Base-by-base conservation (phyloP, 768 basidiomycete species). In the Pleurotus giganteus region DNA sequence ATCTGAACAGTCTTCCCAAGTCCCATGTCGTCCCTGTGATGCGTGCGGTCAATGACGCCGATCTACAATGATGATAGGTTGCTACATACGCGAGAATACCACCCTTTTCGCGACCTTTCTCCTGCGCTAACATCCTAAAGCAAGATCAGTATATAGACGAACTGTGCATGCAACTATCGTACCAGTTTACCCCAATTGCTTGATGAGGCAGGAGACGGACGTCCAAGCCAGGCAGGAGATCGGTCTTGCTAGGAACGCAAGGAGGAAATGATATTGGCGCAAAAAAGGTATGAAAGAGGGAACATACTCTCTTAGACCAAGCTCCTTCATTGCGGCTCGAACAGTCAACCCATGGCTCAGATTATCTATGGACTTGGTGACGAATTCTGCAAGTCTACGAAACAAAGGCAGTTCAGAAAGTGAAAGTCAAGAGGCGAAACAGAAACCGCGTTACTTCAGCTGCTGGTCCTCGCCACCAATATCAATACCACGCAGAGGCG, bases 1-100 rank as follows among this genome's bases (percentile, higher is more conserved):
- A 87, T 86, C 64, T 89, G 87, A 1, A 89, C 83, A 6, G 87
- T 89, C 70, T 89, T 88, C 2, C 83, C 83, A 26, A 86, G 74
- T 53, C 85, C 86, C 86, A 88, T 88, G 46, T 89, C 85, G 63
- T 88, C 85, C 7, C 83, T 84, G 57, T 31, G 2, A 12, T 23
- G 34, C 42, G 26, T 29, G 47, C 51, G 21, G 28, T 61, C 39
- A 58, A 11, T 45, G 27, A 60, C 31, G 41, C 26, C n/a, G 21
- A 27, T 31, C 17, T 41, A 31, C 27, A 19, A 39, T 8, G 27
- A 54, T 36, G 11, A 49, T 26, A 9, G 73, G 76, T 64, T 55
- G 72, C 74, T 13, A 63, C 66, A n/a, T 45, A 76, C 74, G 85
- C 87, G 28, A 88, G 71, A 43, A 88, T 86, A 13, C 87, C 86